Evolutionary conservation across 2,329 filamentous ascomycete genomes (phyloP).

Genomic region (Alternaria arborescens): DNA sequence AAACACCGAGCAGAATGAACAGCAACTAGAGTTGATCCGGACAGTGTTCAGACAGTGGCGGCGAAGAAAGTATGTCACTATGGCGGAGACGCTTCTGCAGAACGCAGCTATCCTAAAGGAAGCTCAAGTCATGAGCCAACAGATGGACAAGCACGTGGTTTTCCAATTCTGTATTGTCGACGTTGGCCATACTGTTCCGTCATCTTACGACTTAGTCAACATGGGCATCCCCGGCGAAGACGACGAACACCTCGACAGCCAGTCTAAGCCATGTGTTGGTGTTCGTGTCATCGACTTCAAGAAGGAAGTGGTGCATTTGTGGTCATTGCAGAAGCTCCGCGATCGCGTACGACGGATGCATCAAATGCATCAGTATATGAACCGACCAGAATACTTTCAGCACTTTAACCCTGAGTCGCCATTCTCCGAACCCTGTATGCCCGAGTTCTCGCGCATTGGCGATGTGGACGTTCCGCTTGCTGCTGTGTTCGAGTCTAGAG

Average conservation of each 20-base stretch:
- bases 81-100: slow-evolving; percentile 91
- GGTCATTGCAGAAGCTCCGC: slow-evolving; percentile 93
- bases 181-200: slow-evolving; percentile 84
- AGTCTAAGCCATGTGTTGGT: slow-evolving; percentile 88
- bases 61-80: slow-evolving; percentile 84
- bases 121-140: slow-evolving; percentile 96
- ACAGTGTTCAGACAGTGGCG: slow-evolving; percentile 78
- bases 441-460: slow-evolving; percentile 89
- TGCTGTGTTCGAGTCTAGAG: slow-evolving; percentile 91
- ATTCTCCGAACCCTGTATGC: slow-evolving; percentile 89
- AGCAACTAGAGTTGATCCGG: slow-evolving; percentile 75
- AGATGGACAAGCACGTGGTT: slow-evolving; percentile 89
- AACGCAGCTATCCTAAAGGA: slow-evolving; percentile 90
- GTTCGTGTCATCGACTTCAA: slow-evolving; percentile 92
- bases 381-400: slow-evolving; percentile 91
- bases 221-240: slow-evolving; percentile 90
- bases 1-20: slow-evolving; percentile 62
- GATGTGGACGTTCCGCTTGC: slow-evolving; percentile 92
- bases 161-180: slow-evolving; percentile 97
- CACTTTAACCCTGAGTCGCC: slow-evolving; percentile 93
- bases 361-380: slow-evolving; percentile 95
- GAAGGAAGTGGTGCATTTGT: slow-evolving; percentile 84
- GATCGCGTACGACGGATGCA: slow-evolving; percentile 90
- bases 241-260: slow-evolving; percentile 80
- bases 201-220: slow-evolving; percentile 94